Conservation (phyloP, 208 protist genomes). For the Trypanosoma melophagium region DNA sequence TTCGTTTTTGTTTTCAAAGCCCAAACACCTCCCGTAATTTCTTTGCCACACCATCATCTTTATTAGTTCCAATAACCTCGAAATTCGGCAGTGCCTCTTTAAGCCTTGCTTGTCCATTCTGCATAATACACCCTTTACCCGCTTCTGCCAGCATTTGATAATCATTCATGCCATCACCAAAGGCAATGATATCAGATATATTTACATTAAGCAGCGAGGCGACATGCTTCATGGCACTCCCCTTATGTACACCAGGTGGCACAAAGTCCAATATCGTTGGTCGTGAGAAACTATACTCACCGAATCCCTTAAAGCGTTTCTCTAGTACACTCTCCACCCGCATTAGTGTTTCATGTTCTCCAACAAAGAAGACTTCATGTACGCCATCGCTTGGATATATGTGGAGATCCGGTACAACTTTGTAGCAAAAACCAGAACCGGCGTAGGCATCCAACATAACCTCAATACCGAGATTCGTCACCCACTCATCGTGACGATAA, state of each 20-base stretch:
- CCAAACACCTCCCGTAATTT: conserved; percentile 68
- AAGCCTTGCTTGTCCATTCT: conserved; percentile 43
- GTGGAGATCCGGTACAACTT: conserved; percentile 32
- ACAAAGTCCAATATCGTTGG: conserved; percentile 32
- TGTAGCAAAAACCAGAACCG: conserved; percentile 46
- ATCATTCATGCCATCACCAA: conserved; percentile 81
- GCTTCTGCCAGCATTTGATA: conserved; percentile 44
- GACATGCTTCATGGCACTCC: conserved; percentile 43
- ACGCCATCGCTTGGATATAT: conserved; percentile 21
- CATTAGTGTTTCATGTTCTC: conserved; percentile 27
- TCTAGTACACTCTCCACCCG: conserved; percentile 35
- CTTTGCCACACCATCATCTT: conserved; percentile 68
- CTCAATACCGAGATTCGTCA: conserved; percentile 45
- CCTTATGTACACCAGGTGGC: conserved; percentile 39
- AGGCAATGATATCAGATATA: conserved; percentile 50
- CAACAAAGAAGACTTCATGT: conserved; percentile 44
- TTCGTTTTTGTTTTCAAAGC: not conserved
- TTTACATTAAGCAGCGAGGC: conserved; percentile 36
- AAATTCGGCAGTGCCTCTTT: conserved; percentile 35
- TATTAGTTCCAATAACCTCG: conserved; percentile 56
- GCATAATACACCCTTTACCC: conserved; percentile 61
- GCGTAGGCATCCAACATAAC: conserved; percentile 50
- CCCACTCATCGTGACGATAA: conserved; percentile 55
- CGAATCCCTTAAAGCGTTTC: conserved; percentile 26
- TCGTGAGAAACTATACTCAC: conserved; percentile 42